phyloP scores from a whole-genome alignment of 352 stramenopile species.

The Phytopythium mirpurense region DNA sequence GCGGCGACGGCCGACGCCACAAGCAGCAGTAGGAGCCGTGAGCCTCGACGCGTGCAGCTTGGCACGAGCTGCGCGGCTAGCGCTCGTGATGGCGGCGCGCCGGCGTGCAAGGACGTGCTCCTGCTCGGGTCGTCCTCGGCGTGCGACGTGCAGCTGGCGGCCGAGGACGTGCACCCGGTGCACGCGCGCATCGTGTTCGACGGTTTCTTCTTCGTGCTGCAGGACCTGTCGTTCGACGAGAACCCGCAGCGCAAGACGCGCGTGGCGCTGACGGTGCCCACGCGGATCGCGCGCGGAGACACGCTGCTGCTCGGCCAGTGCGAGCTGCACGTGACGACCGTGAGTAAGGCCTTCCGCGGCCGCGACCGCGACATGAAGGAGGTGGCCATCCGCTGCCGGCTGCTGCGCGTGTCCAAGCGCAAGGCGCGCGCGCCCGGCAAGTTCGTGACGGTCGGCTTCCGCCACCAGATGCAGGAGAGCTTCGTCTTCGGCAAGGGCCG shows the following conservation, averaged over 20 bases:
- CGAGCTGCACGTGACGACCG: conserved; percentile 39
- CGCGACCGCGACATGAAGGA: conserved; percentile 64
- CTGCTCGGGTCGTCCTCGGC: conserved; percentile 50
- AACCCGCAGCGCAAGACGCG: conserved; percentile 50
- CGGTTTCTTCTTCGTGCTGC: conserved; percentile 55
- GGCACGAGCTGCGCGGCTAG: background rate
- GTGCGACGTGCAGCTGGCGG: conserved; percentile 49
- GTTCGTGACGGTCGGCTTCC: conserved; percentile 56
- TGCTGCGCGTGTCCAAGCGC: conserved; percentile 58
- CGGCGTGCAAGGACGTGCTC: conserved; percentile 21
- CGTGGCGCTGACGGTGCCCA: conserved; percentile 33
- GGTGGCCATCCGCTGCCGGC: conserved; percentile 53
- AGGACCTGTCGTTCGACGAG: conserved; percentile 67
- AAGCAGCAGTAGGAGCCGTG: background rate
- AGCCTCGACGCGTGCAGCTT: background rate
- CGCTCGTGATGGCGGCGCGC: background rate
- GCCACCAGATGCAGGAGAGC: conserved; percentile 27
- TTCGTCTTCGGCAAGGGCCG: conserved; percentile 58
- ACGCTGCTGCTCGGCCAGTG: conserved; percentile 56
- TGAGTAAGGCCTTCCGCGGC: conserved; percentile 38
- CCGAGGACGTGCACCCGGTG: conserved; percentile 38
- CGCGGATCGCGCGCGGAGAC: conserved; percentile 48
- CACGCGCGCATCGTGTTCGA: conserved; percentile 65
- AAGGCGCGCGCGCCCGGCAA: conserved; percentile 37
- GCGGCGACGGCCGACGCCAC: background rate